Conservation (phyloP, 495 filamentous ascomycete genomes). For the Aspergillus bertholletiae region DNA sequence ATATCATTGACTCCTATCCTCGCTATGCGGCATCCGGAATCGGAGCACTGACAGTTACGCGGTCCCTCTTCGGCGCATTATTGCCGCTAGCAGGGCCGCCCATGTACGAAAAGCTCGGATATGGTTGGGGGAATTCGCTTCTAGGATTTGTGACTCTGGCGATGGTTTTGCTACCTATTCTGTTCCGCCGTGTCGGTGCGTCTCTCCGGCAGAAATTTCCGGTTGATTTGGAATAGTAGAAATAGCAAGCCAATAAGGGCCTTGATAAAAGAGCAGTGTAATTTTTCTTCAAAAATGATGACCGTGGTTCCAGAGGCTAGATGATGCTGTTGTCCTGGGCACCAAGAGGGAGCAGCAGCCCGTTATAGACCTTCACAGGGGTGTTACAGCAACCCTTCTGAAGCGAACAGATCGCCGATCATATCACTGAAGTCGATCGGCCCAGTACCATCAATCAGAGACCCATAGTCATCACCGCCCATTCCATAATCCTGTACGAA, state of each 20-base stretch:
- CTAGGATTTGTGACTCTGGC: conserved; percentile 61
- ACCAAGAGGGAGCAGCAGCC: too few species aligned
- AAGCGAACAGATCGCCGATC: background rate
- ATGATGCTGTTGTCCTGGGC: too few species aligned
- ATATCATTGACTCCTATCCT: conserved; percentile 32
- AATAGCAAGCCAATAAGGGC: too few species aligned
- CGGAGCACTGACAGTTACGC: conserved; percentile 52
- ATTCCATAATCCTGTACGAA: background rate
- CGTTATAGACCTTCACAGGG: too few species aligned
- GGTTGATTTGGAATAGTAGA: background rate
- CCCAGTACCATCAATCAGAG: background rate
- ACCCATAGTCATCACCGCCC: background rate
- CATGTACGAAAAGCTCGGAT: conserved; percentile 57
- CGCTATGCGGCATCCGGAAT: conserved; percentile 54
- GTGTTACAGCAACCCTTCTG: background rate
- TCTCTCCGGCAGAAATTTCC: background rate
- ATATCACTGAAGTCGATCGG: background rate
- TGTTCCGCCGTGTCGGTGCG: conserved; percentile 30
- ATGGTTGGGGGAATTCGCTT: conserved; percentile 67
- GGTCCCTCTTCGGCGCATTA: conserved; percentile 57
- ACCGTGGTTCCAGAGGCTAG: too few species aligned
- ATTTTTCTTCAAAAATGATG: too few species aligned
- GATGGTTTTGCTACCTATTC: conserved; percentile 32
- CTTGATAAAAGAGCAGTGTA: too few species aligned
- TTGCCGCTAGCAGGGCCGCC: conserved; percentile 60